Evolutionary conservation across 2,329 filamentous ascomycete genomes (phyloP).

Genomic region (Cercospora zeae-maydis): DNA sequence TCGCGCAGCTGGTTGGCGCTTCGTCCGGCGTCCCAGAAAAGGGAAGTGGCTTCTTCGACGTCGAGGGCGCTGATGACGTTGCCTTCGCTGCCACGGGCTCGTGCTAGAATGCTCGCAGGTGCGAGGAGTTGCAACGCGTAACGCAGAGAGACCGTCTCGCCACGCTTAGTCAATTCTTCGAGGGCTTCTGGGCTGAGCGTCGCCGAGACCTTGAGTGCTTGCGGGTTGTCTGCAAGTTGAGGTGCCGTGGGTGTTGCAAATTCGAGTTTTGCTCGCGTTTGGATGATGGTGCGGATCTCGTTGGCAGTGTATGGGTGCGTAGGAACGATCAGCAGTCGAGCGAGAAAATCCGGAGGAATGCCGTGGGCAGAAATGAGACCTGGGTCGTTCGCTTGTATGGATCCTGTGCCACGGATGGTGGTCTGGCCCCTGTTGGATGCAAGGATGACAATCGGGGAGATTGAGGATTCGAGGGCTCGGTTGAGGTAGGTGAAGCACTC

Average conservation of each 20-base stretch:
- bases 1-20: slow-evolving; percentile 42
- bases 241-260: slow-evolving; percentile 37
- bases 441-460: slow-evolving; percentile 94
- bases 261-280: slow-evolving; percentile 61
- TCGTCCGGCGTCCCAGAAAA: slow-evolving; percentile 50
- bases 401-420: slow-evolving; percentile 72
- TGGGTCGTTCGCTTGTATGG: slow-evolving; percentile 55
- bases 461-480: slow-evolving; percentile 89
- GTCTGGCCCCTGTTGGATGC: slow-evolving; percentile 95
- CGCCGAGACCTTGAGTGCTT: slow-evolving; percentile 68
- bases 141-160: slow-evolving; percentile 81
- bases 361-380: slow-evolving; percentile 78
- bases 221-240: slow-evolving; percentile 32
- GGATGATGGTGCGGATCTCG: slow-evolving; percentile 90
- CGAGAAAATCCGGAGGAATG: slow-evolving; percentile 87
- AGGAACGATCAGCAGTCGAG: slow-evolving; percentile 90
- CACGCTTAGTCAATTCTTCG: slow-evolving; percentile 80
- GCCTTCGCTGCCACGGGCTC: slow-evolving; percentile 53
- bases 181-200: slow-evolving; percentile 76
- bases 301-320: slow-evolving; percentile 83
- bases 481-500: slow-evolving; percentile 99
- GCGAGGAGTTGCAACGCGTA: slow-evolving; percentile 92
- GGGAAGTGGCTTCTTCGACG: slow-evolving; percentile 49
- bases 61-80: slow-evolving; percentile 51
- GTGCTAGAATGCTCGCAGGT: slow-evolving; percentile 84